Evolutionary conservation across 1,284 basidiomycete species (phyloP).

Genomic region (Puccinia coronata): DNA sequence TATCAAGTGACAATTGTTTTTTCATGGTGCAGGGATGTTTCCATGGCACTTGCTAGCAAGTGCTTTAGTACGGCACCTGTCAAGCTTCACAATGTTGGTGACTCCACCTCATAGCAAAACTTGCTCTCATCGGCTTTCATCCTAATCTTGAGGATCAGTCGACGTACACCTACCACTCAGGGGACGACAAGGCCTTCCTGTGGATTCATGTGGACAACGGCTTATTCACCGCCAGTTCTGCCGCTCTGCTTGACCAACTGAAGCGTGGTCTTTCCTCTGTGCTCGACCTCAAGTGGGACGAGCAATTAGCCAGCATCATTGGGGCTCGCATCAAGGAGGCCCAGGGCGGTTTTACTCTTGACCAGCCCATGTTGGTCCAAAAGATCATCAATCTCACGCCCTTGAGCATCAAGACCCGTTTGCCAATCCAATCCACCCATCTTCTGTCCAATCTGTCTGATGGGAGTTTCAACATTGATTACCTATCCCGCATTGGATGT

Average conservation of each 20-base stretch:
- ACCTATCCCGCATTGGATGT: not conserved
- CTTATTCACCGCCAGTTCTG: not conserved
- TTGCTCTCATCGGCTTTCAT: not conserved
- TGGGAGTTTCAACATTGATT: not conserved
- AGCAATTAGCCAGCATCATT: not conserved
- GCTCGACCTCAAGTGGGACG: constrained; percentile 23
- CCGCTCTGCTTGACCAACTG: not conserved
- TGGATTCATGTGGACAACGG: constrained; percentile 40
- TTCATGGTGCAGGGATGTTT: no score
- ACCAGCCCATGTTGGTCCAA: not conserved
- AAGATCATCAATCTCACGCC: constrained; percentile 3
- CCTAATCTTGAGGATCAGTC: not conserved
- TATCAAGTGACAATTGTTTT: no score
- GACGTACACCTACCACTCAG: not conserved
- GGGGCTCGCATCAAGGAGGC: not conserved
- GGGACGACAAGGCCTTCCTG: not conserved
- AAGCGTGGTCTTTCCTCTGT: not conserved
- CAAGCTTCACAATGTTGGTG: constrained; percentile 26
- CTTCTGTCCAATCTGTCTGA: not conserved
- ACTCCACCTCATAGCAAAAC: not conserved
- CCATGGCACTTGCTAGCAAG: no score
- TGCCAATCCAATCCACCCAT: not conserved
- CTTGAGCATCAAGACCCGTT: not conserved
- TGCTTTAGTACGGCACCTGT: no score
- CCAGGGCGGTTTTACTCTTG: not conserved